Evolutionary conservation across 768 basidiomycete genomes (phyloP), one percentile per base, ranked within the genome.

Genomic region (Hericium alpestre): DNA sequence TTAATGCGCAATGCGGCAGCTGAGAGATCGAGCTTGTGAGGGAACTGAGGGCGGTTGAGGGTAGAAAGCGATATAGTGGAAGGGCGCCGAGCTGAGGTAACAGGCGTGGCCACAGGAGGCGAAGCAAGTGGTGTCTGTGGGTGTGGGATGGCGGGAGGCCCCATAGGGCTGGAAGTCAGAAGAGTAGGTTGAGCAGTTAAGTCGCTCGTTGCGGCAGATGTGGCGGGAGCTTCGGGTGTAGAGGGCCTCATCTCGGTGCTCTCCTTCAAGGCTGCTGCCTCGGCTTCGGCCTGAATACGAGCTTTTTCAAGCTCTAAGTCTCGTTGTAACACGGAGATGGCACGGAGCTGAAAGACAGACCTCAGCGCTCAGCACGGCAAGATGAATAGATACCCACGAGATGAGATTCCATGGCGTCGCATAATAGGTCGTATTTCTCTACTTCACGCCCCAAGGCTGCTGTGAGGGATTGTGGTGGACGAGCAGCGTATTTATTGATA

Each of bases 41-140:
- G 86, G 56, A 86, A 76, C 4, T 77, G 71, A 1, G 83, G 86
- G 23, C 89, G 79, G 47, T 87, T 84, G 11, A 92, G 78, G 5
- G 88, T 87, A 11, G 87, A 90, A 39, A 91, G 76, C 3, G 88
- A 90, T 41, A 92, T 87, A 12, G 85, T 80, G 8, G 89, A 91
- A 48, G 79, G 83, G 5, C 90, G 81, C 46, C 87, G 80, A 38
- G 73, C 72, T 48, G 73, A 60, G 52, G 69, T 23, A 61, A 59
- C 59, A 63, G 62, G 22, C 61, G 70, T 49, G 67, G 68, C 27
- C 65, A 58, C 8, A 23, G 61, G 70, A 39, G 67, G 72, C 57
- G 69, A 77, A 64, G 71, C 67, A 62, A 66, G 67, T 9, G 64
- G 61, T 12, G 69, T 70, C 62, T 53, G 69, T 69, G 3, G 72